Conservation (phyloP, 257 asterid species). For the Thymus quinquecostatus region DNA sequence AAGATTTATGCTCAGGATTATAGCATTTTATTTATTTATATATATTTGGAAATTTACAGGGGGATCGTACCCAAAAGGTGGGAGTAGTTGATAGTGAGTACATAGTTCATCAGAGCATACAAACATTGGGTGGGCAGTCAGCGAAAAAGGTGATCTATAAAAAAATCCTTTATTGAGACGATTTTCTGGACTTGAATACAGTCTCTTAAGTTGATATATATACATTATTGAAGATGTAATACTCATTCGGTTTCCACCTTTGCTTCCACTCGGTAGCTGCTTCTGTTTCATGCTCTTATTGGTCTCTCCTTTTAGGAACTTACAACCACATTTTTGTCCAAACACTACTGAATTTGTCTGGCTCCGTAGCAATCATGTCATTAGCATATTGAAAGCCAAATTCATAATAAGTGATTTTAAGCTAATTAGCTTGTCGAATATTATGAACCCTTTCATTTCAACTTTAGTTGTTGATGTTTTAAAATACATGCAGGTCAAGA, state of each 20-base stretch:
- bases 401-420: background rate
- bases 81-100: conserved; percentile 96
- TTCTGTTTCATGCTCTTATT: background rate
- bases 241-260: background rate
- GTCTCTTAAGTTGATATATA: background rate
- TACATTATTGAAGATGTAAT: background rate
- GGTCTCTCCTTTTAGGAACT: no score
- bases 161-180: background rate
- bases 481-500: conserved; percentile 49
- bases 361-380: background rate
- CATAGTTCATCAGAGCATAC: conserved; percentile 95
- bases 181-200: background rate
- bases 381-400: conserved; percentile 14
- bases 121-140: conserved; percentile 90
- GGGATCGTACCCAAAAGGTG: conserved; percentile 83
- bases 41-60: conserved; percentile 47
- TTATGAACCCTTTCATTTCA: background rate
- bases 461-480: conserved; percentile 20
- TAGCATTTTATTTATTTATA: conserved; percentile 3
- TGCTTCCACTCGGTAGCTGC: background rate
- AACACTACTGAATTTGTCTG: background rate
- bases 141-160: conserved; percentile 53
- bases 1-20: background rate
- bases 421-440: conserved; percentile 5
- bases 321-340: background rate